Base-by-base conservation (phyloP, 345 rosid species). In the Rhodamnia argentea region DNA sequence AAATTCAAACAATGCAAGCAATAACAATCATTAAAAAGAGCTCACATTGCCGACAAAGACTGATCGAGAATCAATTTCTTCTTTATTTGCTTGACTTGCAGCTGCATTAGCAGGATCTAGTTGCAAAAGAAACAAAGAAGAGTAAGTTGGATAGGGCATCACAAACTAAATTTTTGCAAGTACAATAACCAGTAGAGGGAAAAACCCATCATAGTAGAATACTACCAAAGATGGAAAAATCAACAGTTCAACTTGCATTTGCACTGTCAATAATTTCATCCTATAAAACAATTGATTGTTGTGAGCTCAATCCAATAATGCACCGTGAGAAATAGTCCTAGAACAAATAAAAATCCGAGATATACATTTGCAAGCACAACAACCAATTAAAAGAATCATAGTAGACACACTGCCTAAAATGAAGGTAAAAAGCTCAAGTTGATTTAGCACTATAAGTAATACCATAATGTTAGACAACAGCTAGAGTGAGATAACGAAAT, bases 41-140 rank as follows among this genome's bases (percentile, higher is more conserved):
- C 97, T 93, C 90, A 93, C 97, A 91, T 94, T 94, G 90, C 97
- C 97, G 86, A 94, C 94, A 83, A 94, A 94, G 82, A 94, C 85
- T 7, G 97, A 94, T 70, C 97, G 93, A 55, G 95, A 89, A 91
- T 94, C 97, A 42, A 94, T 89, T 91, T 94, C 97, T 89, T 94
- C 96, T 86, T 87, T 91, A 87, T 88, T 93, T 82, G 91, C 93
- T 87, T 92, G 97, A 84, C 92, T 91, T 32, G 90, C 86, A 87
- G 89, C 56, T 82, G 92, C 92, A 84, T 88, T 91, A 85, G 91
- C 92, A 74, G 95, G 91, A 93, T 94, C 97, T 93, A 89, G 52
- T 85, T 14, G 64, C 86, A 91, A 89, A 23, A 81, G 85, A 83
- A 90, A 83, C 82, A 64, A 70, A 70, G 81, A 70, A 37, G 47